phyloP scores from a whole-genome alignment of 2,329 filamentous ascomycete genomes.

The Alternaria sp. region DNA sequence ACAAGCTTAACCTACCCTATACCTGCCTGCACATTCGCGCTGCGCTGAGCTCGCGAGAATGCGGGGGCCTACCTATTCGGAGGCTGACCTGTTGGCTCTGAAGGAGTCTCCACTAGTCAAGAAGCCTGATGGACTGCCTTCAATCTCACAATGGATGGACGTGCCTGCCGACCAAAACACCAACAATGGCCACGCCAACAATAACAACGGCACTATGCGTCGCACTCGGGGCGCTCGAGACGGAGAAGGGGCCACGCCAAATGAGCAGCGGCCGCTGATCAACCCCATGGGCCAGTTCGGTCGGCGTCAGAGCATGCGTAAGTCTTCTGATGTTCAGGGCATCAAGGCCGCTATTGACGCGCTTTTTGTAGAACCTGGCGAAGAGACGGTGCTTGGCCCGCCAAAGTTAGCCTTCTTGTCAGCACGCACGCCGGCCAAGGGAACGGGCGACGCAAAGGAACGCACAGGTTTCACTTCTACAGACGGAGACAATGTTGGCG shows the following conservation, averaged over 20 bases:
- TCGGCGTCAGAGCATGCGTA: constrained; percentile 52
- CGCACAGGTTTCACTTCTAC: constrained; percentile 43
- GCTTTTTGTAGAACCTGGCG: constrained; percentile 63
- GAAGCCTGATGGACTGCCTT: constrained; percentile 80
- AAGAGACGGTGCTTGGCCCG: constrained; percentile 86
- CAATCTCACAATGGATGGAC: constrained; percentile 97
- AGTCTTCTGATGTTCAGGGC: constrained; percentile 59
- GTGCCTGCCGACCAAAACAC: constrained; percentile 53
- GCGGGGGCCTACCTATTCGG: constrained; percentile 66
- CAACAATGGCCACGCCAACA: constrained; percentile 36
- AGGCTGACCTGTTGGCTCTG: constrained; percentile 77
- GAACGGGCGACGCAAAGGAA: constrained; percentile 48
- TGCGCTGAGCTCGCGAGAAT: constrained; percentile 30
- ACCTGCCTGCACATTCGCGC: constrained; percentile 17
- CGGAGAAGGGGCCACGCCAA: constrained; percentile 33
- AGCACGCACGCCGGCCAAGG: constrained; percentile 60
- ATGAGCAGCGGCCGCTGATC: constrained; percentile 41
- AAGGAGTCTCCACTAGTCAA: constrained; percentile 82
- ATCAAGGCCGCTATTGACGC: constrained; percentile 41
- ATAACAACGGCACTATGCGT: constrained; percentile 34
- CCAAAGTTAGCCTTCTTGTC: constrained; percentile 85
- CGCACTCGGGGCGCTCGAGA: constrained; percentile 38
- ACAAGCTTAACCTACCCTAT: constrained; percentile 24
- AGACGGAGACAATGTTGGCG: constrained; percentile 51
- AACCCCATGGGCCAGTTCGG: constrained; percentile 50